phyloP scores from a whole-genome alignment of 495 filamentous ascomycete genomes.

The Apodospora peruviana region DNA sequence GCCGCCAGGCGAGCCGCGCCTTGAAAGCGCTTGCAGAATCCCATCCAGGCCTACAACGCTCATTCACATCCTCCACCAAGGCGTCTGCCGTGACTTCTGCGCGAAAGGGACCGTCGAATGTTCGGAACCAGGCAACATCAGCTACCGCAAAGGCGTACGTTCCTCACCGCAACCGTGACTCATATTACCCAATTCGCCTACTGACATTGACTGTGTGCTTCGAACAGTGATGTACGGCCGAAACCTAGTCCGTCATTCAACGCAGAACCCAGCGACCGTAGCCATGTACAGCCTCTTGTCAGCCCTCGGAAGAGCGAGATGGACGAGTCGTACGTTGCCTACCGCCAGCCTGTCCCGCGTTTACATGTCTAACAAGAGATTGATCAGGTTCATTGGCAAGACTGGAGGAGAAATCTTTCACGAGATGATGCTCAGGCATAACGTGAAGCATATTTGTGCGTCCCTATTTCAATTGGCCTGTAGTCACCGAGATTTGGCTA shows the following conservation, averaged over 20 bases:
- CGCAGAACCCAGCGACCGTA: slow-evolving; percentile 35
- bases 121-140: slow-evolving; percentile 35
- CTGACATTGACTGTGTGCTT: slow-evolving; percentile 18
- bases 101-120: slow-evolving; percentile 21
- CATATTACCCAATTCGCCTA: slow-evolving; percentile 3
- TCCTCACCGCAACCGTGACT: slow-evolving; percentile 13
- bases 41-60: slow-evolving; percentile 26
- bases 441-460: slow-evolving; percentile 87
- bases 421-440: slow-evolving; percentile 95
- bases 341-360: slow-evolving; percentile 10
- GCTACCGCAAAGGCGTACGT: slow-evolving; percentile 18
- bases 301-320: slow-evolving; percentile 56
- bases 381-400: slow-evolving; percentile 79
- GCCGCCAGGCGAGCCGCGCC: slow-evolving; percentile 35
- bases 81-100: slow-evolving; percentile 20
- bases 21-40: slow-evolving; percentile 36
- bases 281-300: slow-evolving; percentile 65
- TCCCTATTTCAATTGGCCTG: slow-evolving; percentile 18
- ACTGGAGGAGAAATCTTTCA: slow-evolving; percentile 97
- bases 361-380: slow-evolving; percentile 20
- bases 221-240: slow-evolving; percentile 33
- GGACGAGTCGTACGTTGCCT: slow-evolving; percentile 62
- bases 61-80: slow-evolving; percentile 16
- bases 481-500: slow-evolving; percentile 7
- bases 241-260: slow-evolving; percentile 71